Conservation (phyloP, 1,284 basidiomycete species). For the Ceratobasidium sp. region DNA sequence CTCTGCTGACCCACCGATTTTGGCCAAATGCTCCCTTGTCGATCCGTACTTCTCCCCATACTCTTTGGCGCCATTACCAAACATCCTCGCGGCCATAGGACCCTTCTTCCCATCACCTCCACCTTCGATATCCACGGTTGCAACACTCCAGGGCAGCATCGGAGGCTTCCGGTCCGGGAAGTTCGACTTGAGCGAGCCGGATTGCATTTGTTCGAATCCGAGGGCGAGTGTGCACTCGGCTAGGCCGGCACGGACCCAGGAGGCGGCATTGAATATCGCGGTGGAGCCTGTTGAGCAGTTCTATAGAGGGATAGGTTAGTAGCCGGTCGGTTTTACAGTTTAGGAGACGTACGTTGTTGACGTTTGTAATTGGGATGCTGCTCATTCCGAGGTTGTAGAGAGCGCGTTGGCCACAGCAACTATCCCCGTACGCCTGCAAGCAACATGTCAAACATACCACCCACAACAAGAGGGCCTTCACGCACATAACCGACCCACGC, state of each 20-base stretch:
- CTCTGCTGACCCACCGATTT: conserved; percentile 63
- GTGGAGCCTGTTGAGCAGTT: conserved; percentile 78
- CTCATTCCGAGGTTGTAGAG: conserved; percentile 88
- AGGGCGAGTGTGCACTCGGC: conserved; percentile 81
- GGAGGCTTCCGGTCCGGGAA: conserved; percentile 75
- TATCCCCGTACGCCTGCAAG: conserved; percentile 68
- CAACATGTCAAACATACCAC: conserved; percentile 1
- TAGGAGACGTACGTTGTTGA: conserved; percentile 64
- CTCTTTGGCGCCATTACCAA: conserved; percentile 78
- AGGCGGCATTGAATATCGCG: conserved; percentile 73
- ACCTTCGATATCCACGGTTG: conserved; percentile 61
- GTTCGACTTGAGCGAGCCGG: conserved; percentile 73
- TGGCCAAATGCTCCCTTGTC: conserved; percentile 70
- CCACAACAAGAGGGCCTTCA: conserved; percentile 50
- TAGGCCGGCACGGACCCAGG: conserved; percentile 70
- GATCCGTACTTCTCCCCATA: conserved; percentile 80
- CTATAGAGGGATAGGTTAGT: conserved; percentile 30
- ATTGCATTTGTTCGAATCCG: conserved; percentile 87
- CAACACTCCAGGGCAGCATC: conserved; percentile 56
- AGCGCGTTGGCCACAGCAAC: conserved; percentile 80
- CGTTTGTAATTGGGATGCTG: conserved; percentile 83
- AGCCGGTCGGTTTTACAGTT: neutral
- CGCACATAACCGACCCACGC: conserved; percentile 68
- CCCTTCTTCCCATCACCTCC: conserved; percentile 66
- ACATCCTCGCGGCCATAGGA: conserved; percentile 74